Percentiles rank a stretch among this genome's conserved stretches.
Evolutionary conservation across 106 monocot genomes (phyloP).

Genomic region (Chionographis japonica): DNA sequence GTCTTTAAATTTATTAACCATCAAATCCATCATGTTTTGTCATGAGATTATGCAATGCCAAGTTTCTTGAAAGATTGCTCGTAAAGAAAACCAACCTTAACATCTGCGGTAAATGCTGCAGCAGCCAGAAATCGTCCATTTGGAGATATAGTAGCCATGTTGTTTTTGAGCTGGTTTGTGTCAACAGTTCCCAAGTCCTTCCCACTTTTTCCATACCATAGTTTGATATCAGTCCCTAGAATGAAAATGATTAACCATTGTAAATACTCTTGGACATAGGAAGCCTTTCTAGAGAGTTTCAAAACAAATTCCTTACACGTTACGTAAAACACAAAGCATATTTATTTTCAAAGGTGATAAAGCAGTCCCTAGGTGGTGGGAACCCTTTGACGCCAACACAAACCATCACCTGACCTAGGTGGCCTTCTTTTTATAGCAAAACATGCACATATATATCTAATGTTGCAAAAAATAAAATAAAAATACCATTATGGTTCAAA

Average conservation of each 20-base stretch:
- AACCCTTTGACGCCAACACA: no score
- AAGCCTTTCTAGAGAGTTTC: neutral
- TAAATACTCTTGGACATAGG: neutral
- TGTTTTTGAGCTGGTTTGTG: slow-evolving; percentile 95
- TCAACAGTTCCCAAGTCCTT: slow-evolving; percentile 89
- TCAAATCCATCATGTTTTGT: neutral
- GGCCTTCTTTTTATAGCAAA: no score
- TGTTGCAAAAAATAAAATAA: no score
- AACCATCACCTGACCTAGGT: no score
- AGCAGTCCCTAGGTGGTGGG: no score
- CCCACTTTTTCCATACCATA: slow-evolving; percentile 97
- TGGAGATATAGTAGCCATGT: slow-evolving; percentile 90
- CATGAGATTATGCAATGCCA: neutral
- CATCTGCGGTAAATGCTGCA: slow-evolving; percentile 99
- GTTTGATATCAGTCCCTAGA: slow-evolving; percentile 88
- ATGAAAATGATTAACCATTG: neutral
- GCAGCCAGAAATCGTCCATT: slow-evolving; percentile 98
- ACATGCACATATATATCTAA: no score
- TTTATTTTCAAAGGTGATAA: no score
- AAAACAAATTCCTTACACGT: no score
- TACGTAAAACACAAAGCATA: no score
- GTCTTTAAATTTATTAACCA: neutral
- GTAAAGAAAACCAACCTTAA: slow-evolving; percentile 60
- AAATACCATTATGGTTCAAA: no score
- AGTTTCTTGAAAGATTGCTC: neutral